Evolutionary conservation across 2,329 filamentous ascomycete genomes (phyloP), one percentile per base, ranked within the genome.

Genomic region (Calonectria henricotiae): DNA sequence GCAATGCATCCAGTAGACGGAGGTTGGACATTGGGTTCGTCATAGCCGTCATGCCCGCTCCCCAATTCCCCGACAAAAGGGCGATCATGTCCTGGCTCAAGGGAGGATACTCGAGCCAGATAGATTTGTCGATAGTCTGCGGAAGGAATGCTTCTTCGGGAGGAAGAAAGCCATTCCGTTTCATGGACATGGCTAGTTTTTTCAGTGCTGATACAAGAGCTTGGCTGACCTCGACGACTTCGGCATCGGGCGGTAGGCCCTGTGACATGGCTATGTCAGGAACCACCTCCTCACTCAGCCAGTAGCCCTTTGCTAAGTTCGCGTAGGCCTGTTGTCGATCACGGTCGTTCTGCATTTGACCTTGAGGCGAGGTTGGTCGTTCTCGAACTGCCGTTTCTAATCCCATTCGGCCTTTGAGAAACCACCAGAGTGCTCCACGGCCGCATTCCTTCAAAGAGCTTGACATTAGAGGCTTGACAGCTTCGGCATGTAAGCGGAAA

Each of bases 391-490:
- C 86, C 13, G 84, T 82, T 80, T 98, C 95, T 62, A 98, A 86
- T 11, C 91, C 90, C 77, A 91, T 89, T 71, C 95, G 91, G 23
- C 95, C 95, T 75, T 90, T 92, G 54, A 97, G 80, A 78, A 98
- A 97, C 95, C 95, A 98, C 95, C 95, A 98, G 0, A 94, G 85
- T 4, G 90, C 91, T 27, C 91, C 92, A 68, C 93, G 89, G 11
- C 92, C 86, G 84, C 95, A 92, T 70, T 94, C 90, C 55, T 88
- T 86, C 0, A 92, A 86, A 0, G 90, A 85, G 62, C 89, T 92
- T 35, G 88, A 86, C 66, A 89, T 86, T 5, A 95, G 80, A 0
- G 93, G 90, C 72, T 89, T 91, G 35, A 92, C 86, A 37, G 91
- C 89, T 80, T 97, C 94, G 0, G 94, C 92, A 68, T 95, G 93